These are phyloP conservation scores for Aspergillus viridinutans DNA, from an alignment of 2,329 filamentous ascomycete genomes.

Conservation along the genomic window DNA sequence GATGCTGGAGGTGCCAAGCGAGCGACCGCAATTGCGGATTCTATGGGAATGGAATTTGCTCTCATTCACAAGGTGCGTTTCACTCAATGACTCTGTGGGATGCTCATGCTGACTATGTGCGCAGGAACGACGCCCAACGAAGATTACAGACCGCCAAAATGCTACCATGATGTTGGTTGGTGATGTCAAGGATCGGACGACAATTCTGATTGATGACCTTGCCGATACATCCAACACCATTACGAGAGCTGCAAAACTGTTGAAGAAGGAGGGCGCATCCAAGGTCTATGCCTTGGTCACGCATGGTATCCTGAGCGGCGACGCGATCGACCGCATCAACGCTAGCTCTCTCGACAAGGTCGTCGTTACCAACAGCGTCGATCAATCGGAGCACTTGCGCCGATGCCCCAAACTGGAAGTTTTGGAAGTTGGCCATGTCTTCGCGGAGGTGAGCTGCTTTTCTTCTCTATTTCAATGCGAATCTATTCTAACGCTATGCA, in stretches of 20 bases:
- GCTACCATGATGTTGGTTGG: conserved; percentile 93
- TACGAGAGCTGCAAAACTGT: conserved; percentile 89
- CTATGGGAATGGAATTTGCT: conserved; percentile 89
- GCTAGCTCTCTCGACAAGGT: conserved; percentile 90
- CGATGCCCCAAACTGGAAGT: conserved; percentile 86
- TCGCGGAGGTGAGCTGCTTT: conserved; percentile 66
- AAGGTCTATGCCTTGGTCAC: conserved; percentile 89
- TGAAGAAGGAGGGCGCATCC: conserved; percentile 88
- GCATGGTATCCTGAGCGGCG: conserved; percentile 90
- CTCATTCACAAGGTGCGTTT: conserved; percentile 87
- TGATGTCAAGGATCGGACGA: conserved; percentile 72
- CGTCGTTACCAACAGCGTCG: conserved; percentile 91
- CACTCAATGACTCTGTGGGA: conserved; percentile 14
- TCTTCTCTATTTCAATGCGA: background rate
- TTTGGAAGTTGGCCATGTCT: conserved; percentile 80
- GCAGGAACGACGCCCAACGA: conserved; percentile 82
- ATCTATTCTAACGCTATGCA: conserved; percentile 35
- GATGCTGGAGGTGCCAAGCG: conserved; percentile 96
- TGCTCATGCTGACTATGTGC: conserved; percentile 13
- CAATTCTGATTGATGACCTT: conserved; percentile 90
- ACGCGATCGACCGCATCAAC: conserved; percentile 91
- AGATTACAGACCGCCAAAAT: conserved; percentile 75
- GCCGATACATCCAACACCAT: conserved; percentile 97
- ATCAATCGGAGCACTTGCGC: conserved; percentile 74
- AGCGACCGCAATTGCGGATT: conserved; percentile 90